Evolutionary conservation across 2,329 filamentous ascomycete species (phyloP).

Genomic region (Colletotrichum sp.): DNA sequence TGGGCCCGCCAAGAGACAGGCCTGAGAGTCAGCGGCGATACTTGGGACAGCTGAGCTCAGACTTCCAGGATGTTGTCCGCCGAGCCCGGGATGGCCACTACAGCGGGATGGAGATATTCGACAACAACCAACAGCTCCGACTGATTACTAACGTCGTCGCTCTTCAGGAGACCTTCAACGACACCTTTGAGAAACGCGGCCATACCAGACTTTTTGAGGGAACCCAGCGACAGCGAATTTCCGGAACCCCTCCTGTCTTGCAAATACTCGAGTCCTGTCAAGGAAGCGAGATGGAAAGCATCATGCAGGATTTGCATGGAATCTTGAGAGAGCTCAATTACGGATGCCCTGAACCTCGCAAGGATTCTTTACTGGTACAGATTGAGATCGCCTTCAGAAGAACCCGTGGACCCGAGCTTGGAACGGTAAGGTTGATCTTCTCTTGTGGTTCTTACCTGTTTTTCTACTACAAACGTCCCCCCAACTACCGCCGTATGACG

Average conservation of each 20-base stretch:
- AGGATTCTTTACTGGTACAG: constrained; percentile 38
- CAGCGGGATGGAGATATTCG: constrained; percentile 32
- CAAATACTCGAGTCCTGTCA: background rate
- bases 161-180: constrained; percentile 41
- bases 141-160: constrained; percentile 43
- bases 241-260: background rate
- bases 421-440: constrained; percentile 41
- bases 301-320: constrained; percentile 11
- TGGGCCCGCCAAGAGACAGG: constrained; percentile 35
- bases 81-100: constrained; percentile 42
- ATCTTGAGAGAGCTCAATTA: constrained; percentile 1
- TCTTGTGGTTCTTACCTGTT: background rate
- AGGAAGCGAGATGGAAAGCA: background rate
- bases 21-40: constrained; percentile 37
- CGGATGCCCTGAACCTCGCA: constrained; percentile 8
- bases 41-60: constrained; percentile 36
- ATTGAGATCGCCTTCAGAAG: constrained; percentile 33
- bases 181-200: constrained; percentile 26
- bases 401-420: constrained; percentile 59
- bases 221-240: background rate
- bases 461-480: background rate
- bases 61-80: constrained; percentile 32
- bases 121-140: constrained; percentile 26
- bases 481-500: background rate
- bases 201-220: constrained; percentile 23